These are phyloP conservation scores for Favolaschia claudopus DNA, from an alignment of 768 basidiomycete genomes.

Conservation along the genomic window DNA sequence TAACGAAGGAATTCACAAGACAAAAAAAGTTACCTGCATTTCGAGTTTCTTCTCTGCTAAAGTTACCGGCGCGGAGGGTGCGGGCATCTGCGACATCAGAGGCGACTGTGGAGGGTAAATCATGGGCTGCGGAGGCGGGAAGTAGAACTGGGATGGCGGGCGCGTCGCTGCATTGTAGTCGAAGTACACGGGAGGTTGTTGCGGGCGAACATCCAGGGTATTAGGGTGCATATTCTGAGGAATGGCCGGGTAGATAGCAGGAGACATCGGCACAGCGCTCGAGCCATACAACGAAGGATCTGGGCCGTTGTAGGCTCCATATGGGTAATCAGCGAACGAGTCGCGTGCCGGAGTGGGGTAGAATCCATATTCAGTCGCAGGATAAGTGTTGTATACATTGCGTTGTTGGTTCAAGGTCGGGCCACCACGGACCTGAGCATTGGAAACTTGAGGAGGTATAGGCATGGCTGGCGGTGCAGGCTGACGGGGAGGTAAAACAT, in stretches of 20 bases:
- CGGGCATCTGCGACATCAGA: constrained; percentile 56
- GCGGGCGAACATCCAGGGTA: constrained; percentile 49
- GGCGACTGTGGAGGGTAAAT: constrained; percentile 67
- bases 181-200: constrained; percentile 64
- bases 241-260: constrained; percentile 58
- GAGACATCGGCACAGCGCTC: constrained; percentile 50
- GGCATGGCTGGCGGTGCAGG: constrained; percentile 38
- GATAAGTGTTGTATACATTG: constrained; percentile 57
- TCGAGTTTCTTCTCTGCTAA: constrained; percentile 64
- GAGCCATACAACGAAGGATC: constrained; percentile 62
- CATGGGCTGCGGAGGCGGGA: constrained; percentile 62
- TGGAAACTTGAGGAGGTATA: constrained; percentile 38
- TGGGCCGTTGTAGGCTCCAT: constrained; percentile 56
- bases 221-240: constrained; percentile 53
- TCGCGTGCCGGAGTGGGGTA: constrained; percentile 63
- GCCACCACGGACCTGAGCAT: constrained; percentile 47
- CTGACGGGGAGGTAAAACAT: constrained; percentile 48
- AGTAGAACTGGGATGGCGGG: constrained; percentile 67
- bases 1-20: constrained; percentile 15
- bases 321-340: constrained; percentile 61
- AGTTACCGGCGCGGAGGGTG: constrained; percentile 46
- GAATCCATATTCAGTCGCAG: constrained; percentile 63
- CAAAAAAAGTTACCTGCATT: constrained; percentile 52
- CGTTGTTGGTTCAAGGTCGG: constrained; percentile 52
- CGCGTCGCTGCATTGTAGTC: constrained; percentile 60